phyloP scores from a whole-genome alignment of 495 filamentous ascomycete species.

The Cetradonia linearis region DNA sequence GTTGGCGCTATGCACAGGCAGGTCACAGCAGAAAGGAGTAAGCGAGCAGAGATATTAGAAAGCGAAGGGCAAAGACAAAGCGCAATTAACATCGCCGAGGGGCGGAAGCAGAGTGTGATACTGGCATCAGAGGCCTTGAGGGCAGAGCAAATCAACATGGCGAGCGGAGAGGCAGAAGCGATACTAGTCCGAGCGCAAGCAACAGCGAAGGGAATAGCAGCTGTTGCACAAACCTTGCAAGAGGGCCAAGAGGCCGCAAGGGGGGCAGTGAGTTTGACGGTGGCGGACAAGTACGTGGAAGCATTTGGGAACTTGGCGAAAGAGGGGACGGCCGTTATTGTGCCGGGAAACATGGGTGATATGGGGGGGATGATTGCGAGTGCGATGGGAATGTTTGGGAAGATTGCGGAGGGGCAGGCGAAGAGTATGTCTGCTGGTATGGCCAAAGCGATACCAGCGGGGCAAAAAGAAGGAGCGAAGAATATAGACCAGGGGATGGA shows the following conservation, averaged over 20 bases:
- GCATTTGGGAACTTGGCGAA: slow-evolving; percentile 86
- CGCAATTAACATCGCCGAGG: slow-evolving; percentile 97
- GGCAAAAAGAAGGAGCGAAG: slow-evolving; percentile 17
- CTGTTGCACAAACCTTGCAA: slow-evolving; percentile 63
- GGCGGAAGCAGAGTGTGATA: slow-evolving; percentile 89
- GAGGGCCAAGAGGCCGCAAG: slow-evolving; percentile 65
- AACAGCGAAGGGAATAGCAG: slow-evolving; percentile 79
- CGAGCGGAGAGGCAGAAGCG: slow-evolving; percentile 84
- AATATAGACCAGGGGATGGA: slow-evolving; percentile 7
- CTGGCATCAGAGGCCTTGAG: slow-evolving; percentile 87
- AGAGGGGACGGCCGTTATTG: slow-evolving; percentile 87
- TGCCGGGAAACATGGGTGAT: slow-evolving; percentile 96
- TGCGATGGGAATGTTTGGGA: slow-evolving; percentile 90
- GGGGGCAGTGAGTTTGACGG: slow-evolving; percentile 68
- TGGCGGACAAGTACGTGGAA: slow-evolving; percentile 97
- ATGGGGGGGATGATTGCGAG: slow-evolving; percentile 95
- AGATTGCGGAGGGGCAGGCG: slow-evolving; percentile 77
- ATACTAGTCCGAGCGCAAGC: slow-evolving; percentile 77
- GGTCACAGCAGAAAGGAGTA: slow-evolving; percentile 90
- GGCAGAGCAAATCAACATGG: slow-evolving; percentile 84
- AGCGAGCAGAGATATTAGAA: slow-evolving; percentile 94
- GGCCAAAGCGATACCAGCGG: slow-evolving; percentile 20
- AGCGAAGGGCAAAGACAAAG: slow-evolving; percentile 91
- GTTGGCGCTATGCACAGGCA: slow-evolving; percentile 97
- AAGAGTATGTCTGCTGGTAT: slow-evolving; percentile 47